phyloP scores from a whole-genome alignment of 2,329 filamentous ascomycete species.

The Cercospora sp. region DNA sequence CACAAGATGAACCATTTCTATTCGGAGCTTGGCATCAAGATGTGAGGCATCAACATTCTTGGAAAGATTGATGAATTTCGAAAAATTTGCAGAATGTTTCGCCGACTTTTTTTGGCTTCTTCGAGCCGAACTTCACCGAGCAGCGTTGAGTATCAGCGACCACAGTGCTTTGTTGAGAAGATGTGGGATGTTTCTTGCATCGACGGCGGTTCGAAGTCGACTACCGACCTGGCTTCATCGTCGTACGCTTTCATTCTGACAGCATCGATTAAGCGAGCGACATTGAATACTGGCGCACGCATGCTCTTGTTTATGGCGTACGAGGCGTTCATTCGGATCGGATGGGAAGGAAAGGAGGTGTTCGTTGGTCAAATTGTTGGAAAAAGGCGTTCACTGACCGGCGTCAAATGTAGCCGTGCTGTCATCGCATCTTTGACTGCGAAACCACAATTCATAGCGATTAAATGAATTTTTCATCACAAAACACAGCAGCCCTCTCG shows the following conservation, averaged over 20 bases:
- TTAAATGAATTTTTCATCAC: no score
- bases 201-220: neutral
- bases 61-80: neutral
- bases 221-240: no score
- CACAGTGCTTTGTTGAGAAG: no score
- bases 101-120: no score
- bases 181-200: neutral
- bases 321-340: no score
- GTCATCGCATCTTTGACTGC: no score
- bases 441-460: no score
- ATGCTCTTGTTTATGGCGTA: neutral
- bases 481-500: no score
- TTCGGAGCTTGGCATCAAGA: constrained; percentile 55
- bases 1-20: constrained; percentile 65
- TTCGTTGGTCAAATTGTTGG: neutral
- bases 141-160: neutral
- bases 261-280: neutral
- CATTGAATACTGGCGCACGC: neutral
- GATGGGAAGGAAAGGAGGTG: neutral
- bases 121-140: neutral
- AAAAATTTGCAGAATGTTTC: no score
- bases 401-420: no score
- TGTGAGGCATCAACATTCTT: constrained; percentile 14
- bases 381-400: no score
- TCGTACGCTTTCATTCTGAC: neutral